Percentiles rank a stretch among this genome's conserved stretches.
These are phyloP conservation scores for Raphanus raphanistrum DNA, from an alignment of 345 rosid genomes.

Conservation along the genomic window DNA sequence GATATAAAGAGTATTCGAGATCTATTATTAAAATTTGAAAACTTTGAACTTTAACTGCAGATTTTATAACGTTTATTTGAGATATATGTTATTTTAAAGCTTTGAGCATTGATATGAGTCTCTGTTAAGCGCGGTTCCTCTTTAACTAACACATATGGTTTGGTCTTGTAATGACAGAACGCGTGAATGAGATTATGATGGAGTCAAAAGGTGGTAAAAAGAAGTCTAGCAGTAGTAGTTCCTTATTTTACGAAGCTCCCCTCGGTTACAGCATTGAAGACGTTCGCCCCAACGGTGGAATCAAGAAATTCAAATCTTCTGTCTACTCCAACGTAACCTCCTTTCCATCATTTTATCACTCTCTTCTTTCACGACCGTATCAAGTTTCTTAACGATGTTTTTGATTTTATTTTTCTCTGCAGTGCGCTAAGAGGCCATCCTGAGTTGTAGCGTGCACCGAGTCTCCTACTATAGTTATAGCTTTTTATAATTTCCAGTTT, in stretches of 20 bases:
- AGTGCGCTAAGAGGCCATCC: constrained; percentile 90
- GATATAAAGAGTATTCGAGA: no score
- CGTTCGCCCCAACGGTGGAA: constrained; percentile 96
- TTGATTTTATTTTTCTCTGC: constrained; percentile 30
- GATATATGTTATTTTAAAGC: no score
- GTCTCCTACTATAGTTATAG: constrained; percentile 28
- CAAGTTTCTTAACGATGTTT: neutral
- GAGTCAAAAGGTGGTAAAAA: constrained; percentile 93
- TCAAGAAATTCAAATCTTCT: constrained; percentile 99
- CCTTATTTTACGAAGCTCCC: constrained; percentile 91
- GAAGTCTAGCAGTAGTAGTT: constrained; percentile 68
- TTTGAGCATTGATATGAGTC: no score
- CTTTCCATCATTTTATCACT: neutral
- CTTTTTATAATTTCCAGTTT: constrained; percentile 28
- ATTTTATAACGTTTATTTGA: no score
- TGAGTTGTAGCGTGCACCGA: constrained; percentile 47
- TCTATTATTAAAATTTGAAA: no score
- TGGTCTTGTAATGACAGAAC: constrained; percentile 18
- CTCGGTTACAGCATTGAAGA: constrained; percentile 99
- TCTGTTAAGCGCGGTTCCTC: neutral
- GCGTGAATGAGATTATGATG: constrained; percentile 87
- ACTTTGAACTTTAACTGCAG: no score
- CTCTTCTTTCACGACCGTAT: neutral
- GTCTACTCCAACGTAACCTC: constrained; percentile 73
- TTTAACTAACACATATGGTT: neutral